phyloP scores from a whole-genome alignment of 2,329 filamentous ascomycete genomes.

The Grosmannia serpens region DNA sequence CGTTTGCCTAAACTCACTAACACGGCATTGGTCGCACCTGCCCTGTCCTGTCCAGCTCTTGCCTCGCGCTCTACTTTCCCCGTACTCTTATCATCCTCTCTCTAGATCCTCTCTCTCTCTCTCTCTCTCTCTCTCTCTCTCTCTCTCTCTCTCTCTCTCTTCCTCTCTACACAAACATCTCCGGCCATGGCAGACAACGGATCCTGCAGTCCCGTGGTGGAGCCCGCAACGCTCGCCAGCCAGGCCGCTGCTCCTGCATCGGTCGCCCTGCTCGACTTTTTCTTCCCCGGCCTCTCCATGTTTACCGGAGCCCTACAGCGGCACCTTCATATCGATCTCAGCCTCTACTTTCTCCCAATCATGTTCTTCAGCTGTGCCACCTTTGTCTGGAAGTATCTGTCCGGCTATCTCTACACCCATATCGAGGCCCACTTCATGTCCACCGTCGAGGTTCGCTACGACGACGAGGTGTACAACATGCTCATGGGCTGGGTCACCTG shows the following conservation, averaged over 20 bases:
- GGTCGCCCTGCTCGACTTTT: conserved; percentile 41
- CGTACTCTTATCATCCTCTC: no score
- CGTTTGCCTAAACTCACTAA: not conserved
- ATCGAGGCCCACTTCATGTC: conserved; percentile 49
- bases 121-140: no score
- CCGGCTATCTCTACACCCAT: conserved; percentile 32
- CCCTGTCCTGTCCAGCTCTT: no score
- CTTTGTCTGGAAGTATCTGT: conserved; percentile 42
- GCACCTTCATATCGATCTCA: conserved; percentile 51
- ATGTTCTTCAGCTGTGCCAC: conserved; percentile 35
- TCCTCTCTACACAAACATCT: not conserved
- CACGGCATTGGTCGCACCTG: no score
- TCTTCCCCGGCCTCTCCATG: conserved; percentile 55
- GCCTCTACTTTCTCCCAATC: conserved; percentile 48
- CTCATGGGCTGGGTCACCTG: conserved; percentile 57
- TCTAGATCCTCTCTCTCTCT: no score
- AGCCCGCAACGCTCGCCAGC: not conserved
- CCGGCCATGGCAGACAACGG: not conserved
- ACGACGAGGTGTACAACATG: conserved; percentile 64
- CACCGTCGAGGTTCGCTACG: conserved; percentile 52
- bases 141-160: no score
- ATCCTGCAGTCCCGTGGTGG: not conserved
- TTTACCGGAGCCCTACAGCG: conserved; percentile 40
- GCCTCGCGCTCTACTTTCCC: no score
- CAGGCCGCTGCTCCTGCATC: conserved; percentile 1